These are phyloP conservation scores for Pyrenula massariospora DNA, from an alignment of 495 filamentous ascomycete genomes.

Conservation along the genomic window DNA sequence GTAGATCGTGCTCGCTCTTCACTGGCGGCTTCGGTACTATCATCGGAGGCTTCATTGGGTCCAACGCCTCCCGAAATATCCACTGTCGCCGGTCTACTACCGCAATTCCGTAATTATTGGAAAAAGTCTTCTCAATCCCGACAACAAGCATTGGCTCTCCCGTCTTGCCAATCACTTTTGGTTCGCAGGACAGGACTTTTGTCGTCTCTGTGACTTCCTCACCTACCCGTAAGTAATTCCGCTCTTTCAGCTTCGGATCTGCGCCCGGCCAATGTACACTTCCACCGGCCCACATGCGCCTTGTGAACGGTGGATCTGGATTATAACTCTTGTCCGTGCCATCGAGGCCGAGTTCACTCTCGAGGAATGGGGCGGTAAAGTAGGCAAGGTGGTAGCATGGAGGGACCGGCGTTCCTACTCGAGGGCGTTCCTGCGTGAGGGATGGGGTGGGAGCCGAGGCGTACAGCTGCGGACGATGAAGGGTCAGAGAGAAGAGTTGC, in stretches of 20 bases:
- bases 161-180: slow-evolving; percentile 37
- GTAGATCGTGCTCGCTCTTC: no score
- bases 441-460: slow-evolving; percentile 17
- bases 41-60: no score
- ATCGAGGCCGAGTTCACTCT: slow-evolving; percentile 46
- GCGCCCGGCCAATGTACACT: slow-evolving; percentile 34
- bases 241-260: slow-evolving; percentile 17
- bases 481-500: slow-evolving; percentile 41
- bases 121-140: slow-evolving; percentile 48
- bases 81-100: slow-evolving; percentile 43
- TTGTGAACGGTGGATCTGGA: slow-evolving; percentile 49
- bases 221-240: slow-evolving; percentile 36
- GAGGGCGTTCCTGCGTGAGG: slow-evolving; percentile 10
- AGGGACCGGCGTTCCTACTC: slow-evolving; percentile 35
- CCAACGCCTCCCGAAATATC: no score
- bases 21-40: no score
- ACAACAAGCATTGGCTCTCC: slow-evolving; percentile 57
- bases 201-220: slow-evolving; percentile 46
- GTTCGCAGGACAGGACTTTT: slow-evolving; percentile 32
- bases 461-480: slow-evolving; percentile 33
- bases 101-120: slow-evolving; percentile 35
- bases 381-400: slow-evolving; percentile 63
- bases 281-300: slow-evolving; percentile 76
- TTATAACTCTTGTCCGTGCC: slow-evolving; percentile 63
- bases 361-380: slow-evolving; percentile 49